Percentiles rank a stretch among this genome's conserved stretches.
Conservation (phyloP, 768 basidiomycete species). For the Tricholoma bakamatsutake region DNA sequence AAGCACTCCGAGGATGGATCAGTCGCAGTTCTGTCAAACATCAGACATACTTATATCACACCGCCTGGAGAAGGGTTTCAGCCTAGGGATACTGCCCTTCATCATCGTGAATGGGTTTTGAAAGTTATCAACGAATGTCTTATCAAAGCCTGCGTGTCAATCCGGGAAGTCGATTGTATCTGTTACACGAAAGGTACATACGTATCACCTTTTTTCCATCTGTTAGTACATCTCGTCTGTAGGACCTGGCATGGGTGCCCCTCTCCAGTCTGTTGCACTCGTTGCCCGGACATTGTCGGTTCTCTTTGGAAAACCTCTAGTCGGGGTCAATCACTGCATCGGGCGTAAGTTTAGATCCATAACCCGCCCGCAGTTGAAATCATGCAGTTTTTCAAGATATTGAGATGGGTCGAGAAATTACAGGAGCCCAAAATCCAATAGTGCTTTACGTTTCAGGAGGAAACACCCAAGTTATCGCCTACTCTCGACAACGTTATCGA, state of each 20-base stretch:
- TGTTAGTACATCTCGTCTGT: background rate
- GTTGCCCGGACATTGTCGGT: constrained; percentile 89
- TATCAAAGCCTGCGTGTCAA: constrained; percentile 55
- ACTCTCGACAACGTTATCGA: constrained; percentile 93
- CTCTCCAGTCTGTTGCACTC: constrained; percentile 89
- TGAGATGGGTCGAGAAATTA: constrained; percentile 96
- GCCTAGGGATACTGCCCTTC: constrained; percentile 90
- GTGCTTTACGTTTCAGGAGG: constrained; percentile 98
- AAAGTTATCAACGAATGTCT: constrained; percentile 77
- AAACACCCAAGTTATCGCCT: constrained; percentile 98
- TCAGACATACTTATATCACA: constrained; percentile 98
- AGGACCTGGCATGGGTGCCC: constrained; percentile 99
- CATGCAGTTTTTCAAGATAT: constrained; percentile 58
- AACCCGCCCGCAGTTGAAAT: background rate
- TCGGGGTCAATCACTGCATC: constrained; percentile 98
- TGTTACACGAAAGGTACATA: constrained; percentile 90
- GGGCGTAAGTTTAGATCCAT: constrained; percentile 63
- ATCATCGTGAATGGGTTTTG: constrained; percentile 91
- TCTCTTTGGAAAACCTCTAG: constrained; percentile 83
- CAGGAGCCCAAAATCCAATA: constrained; percentile 90
- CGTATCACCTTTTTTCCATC: background rate
- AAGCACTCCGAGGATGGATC: constrained; percentile 72
- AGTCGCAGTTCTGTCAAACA: constrained; percentile 78
- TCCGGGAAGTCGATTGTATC: constrained; percentile 87
- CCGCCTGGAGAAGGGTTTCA: constrained; percentile 98